phyloP scores from a whole-genome alignment of 2,329 filamentous ascomycete species.

The Fusarium oxysporum region DNA sequence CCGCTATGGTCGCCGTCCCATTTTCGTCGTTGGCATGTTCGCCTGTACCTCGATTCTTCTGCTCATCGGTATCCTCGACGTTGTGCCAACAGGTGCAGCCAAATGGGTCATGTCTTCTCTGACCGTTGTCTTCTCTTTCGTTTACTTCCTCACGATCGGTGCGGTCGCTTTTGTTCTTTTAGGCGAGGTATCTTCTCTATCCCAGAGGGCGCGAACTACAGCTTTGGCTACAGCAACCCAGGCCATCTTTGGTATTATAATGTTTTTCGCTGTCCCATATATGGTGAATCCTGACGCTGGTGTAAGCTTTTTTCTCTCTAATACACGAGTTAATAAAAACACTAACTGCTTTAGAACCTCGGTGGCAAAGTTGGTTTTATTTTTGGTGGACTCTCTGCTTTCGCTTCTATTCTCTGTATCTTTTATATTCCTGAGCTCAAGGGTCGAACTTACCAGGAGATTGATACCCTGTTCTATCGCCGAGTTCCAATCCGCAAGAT shows the following conservation, averaged over 20 bases:
- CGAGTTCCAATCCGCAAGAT: background rate
- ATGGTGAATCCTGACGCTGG: background rate
- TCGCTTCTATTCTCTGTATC: background rate
- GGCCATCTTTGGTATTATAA: background rate
- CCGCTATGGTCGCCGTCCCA: conserved; percentile 52
- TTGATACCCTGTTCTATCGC: background rate
- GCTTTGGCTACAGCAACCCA: background rate
- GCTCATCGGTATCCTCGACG: background rate
- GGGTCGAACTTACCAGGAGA: background rate
- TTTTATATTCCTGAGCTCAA: background rate
- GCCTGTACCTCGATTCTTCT: background rate
- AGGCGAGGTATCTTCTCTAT: background rate
- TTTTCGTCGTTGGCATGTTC: conserved; percentile 52
- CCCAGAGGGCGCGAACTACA: background rate
- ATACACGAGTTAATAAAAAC: background rate
- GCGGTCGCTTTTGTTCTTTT: background rate
- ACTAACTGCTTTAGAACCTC: background rate
- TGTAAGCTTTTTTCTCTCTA: background rate
- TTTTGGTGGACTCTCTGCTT: background rate
- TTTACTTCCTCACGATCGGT: background rate
- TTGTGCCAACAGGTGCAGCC: background rate
- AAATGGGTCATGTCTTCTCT: background rate
- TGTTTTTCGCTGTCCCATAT: background rate
- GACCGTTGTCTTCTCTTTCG: background rate
- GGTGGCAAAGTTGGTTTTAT: background rate